Evolutionary conservation across 257 asterid species (phyloP), one percentile per base, ranked within the genome.

Genomic region (Agastache rugosa): DNA sequence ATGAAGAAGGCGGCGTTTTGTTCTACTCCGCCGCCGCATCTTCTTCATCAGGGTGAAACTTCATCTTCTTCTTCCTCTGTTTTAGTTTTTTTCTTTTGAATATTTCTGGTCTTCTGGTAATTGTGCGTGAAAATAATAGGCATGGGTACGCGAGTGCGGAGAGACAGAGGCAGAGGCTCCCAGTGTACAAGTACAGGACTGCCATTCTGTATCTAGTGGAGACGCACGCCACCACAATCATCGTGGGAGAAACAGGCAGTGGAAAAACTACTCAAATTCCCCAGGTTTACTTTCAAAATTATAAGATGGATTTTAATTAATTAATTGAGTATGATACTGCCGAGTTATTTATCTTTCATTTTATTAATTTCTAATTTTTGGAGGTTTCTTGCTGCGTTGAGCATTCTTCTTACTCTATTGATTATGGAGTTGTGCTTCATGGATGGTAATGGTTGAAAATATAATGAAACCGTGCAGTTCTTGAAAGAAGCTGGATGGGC

Each of bases 221-320:
- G 87, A 87, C 83, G 42, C 98, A 89, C 81, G 91, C 94, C 75
- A 92, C 99, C 15, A 89, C 98, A 60, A 88, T 92, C 71, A 71
- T 95, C 44, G 98, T 95, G 15, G 99, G 99, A 50, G 99, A 95
- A 82, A 95, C 99, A 1, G 98, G 98, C 39, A 89, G 97, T 64
- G 99, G 99, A 1, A 95, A 95, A 82, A 95, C 98, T 65, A 95
- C 99, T 59, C 99, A 95, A 85, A 95, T 95, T 75, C 98, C 99
- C 53, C 98, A 92, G 97, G 99, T 92, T 39, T 37, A 39, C 48
- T 51, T 11, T 45, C 39, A 17, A 54, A 22, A 41, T 25, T 60
- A 7, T 35, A 58, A 19, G 6, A 54, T n/a, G 11, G 8, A 16
- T 31, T 8, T 41, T 11, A 44, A 23, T 22, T 12, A 3, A 20